phyloP scores from a whole-genome alignment of 148 eudicot genomes.

The Rheum nobile region DNA sequence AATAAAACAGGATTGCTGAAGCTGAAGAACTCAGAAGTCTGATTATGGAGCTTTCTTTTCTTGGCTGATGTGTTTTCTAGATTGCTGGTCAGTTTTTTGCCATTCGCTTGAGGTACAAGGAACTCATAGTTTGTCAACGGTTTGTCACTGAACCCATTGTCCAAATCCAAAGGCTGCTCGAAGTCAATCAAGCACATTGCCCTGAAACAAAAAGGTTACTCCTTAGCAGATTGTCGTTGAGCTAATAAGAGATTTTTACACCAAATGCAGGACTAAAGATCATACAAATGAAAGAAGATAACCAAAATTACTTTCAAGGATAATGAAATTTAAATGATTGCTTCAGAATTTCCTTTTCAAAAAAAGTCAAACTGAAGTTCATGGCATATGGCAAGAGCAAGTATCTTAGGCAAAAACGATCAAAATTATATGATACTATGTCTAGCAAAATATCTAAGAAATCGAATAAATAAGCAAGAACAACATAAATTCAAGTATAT shows the following conservation, averaged over 20 bases:
- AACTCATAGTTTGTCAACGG: conserved; percentile 24
- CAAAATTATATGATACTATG: background rate
- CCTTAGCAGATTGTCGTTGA: background rate
- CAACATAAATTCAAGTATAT: background rate
- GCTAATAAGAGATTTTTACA: background rate
- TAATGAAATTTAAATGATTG: too few species aligned
- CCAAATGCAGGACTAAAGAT: background rate
- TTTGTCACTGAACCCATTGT: conserved; percentile 16
- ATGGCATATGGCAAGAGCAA: too few species aligned
- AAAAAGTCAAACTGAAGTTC: too few species aligned
- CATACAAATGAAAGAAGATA: too few species aligned
- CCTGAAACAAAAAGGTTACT: conserved; percentile 23
- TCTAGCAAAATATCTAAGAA: background rate
- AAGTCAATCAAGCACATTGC: conserved; percentile 91
- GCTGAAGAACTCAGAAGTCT: conserved; percentile 42
- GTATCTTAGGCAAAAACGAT: background rate
- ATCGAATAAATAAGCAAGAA: background rate
- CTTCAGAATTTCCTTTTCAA: too few species aligned
- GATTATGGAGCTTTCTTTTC: conserved; percentile 51
- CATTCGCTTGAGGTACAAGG: conserved; percentile 43
- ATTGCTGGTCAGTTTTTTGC: conserved; percentile 20
- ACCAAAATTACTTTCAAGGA: too few species aligned
- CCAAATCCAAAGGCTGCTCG: conserved; percentile 52
- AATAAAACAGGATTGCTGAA: conserved; percentile 75
- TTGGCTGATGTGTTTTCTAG: conserved; percentile 13